Evolutionary conservation across 139 green algal species (phyloP), one percentile per base, ranked within the genome.

Genomic region (Haematococcus sp.): DNA sequence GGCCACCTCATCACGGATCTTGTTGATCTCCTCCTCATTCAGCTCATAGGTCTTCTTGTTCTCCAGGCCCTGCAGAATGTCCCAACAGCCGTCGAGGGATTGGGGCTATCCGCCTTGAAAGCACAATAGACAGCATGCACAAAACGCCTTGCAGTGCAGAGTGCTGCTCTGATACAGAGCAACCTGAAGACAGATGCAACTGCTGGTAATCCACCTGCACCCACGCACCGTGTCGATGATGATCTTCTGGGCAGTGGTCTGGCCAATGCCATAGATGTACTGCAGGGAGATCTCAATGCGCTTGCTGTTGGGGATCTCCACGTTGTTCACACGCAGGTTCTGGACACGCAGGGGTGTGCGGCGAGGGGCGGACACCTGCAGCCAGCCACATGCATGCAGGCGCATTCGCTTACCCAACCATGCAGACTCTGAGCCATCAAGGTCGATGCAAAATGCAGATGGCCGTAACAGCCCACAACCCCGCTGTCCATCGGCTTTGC

Each of bases 241-340:
- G 46, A 99, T 97, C 40, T 83, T 83, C 84, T 95, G 92, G 58
- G 96, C 92, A 13, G 92, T 97, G 55, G 94, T 97, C 58, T 81
- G 72, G 46, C 96, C 96, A 59, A 99, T 94, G 77, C 94, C 93
- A 76, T 90, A 98, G 35, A 99, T 96, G 90, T 99, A 99, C 75
- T 94, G 94, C 61, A 99, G 89, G 1, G 93, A 94, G 43, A 83
- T 92, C 87, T 99, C 93, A 49, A 98, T 90, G 15, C 87, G 79
- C 91, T 99, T 99, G 79, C 86, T 85, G 90, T 99, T 99, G 56
- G 96, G 96, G 56, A 99, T 95, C 78, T 99, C 96, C 60, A 99
- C 94, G 65, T 95, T 95, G 64, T 91, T 95, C 7, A 98, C 88
- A 91, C 95, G 94, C n/a, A 96, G 87, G 25, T 81, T 84, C 72